phyloP scores from a whole-genome alignment of 176 grass and related monocot genomes.

The Oryza australiensis region DNA sequence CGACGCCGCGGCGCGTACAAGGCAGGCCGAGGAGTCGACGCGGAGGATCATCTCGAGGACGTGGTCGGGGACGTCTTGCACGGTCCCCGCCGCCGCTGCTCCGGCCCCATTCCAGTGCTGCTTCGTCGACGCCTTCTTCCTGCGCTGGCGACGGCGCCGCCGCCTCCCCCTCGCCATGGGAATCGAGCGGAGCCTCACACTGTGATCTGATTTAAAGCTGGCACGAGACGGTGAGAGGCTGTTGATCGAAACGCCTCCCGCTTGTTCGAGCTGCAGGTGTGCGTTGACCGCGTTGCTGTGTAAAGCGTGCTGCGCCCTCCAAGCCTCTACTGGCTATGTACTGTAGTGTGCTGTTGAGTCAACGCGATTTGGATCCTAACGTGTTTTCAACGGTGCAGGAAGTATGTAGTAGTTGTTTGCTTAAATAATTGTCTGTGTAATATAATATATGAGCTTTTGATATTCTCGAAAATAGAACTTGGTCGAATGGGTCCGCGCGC shows the following conservation, averaged over 20 bases:
- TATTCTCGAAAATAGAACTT: too few relatives aligned
- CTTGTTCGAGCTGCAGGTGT: too few relatives aligned
- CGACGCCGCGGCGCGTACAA: constrained; percentile 26
- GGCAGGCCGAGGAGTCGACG: not conserved
- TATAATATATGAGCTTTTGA: too few relatives aligned
- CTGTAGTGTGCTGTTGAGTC: not conserved
- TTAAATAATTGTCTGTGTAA: too few relatives aligned
- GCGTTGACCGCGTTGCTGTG: not conserved
- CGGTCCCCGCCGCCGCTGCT: not conserved
- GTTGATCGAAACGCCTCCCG: too few relatives aligned
- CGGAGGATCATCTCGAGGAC: constrained; percentile 21
- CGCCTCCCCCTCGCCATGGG: not conserved
- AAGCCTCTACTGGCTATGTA: not conserved
- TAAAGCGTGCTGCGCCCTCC: not conserved
- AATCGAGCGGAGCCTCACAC: not conserved
- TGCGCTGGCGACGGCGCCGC: not conserved
- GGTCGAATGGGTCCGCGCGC: too few relatives aligned
- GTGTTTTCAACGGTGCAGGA: not conserved
- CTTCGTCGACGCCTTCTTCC: not conserved
- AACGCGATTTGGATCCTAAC: not conserved
- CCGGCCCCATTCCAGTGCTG: too few relatives aligned
- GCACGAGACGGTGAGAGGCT: too few relatives aligned
- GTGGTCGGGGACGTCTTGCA: constrained; percentile 26
- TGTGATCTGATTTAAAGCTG: too few relatives aligned
- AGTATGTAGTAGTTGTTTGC: too few relatives aligned